Evolutionary conservation across 1,284 basidiomycete species (phyloP), one percentile per base, ranked within the genome.

Genomic region (Tilletiopsis washingtonensis): DNA sequence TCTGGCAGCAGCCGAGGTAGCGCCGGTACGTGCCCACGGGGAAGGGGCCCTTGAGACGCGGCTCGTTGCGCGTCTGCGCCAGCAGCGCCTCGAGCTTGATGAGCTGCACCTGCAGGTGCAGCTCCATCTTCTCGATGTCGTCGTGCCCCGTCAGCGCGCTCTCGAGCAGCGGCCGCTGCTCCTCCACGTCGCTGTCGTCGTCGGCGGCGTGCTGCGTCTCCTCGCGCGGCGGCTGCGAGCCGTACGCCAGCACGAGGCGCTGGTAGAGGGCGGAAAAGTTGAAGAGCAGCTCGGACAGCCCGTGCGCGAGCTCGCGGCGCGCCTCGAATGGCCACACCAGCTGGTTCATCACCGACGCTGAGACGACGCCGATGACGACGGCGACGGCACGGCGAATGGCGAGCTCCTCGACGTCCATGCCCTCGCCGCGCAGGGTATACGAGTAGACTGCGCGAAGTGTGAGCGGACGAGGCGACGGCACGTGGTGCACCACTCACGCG

Each of bases 321-420:
- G 91, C 91, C 69, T 94, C 91, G 19, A 87, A 82, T 1, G 93
- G 91, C 91, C 91, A 97, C 83, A 91, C 89, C 57, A 86, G 84
- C 42, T 88, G 79, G 5, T 88, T 91, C 12, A 96, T 82, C 24
- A 94, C 74, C 2, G 84, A 81, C 0, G 90, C 91, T 85, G 88
- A 97, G 1, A 91, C 72, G 0, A 93, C 88, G 14, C 91, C 91
- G 5, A 82, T 79, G 0, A 81, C 84, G n/a, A 98, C 91, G 20
- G 89, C 81, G 3, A 84, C 68, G 0, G 84, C 84, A 47, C 91
- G 84, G 63, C 84, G 81, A 40, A 81, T 77, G 0, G 88, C 91
- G 43, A 94, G 82, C 36, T 81, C 75, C 29, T 83, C 69, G 0
- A 89, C 84, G 2, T 84, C 81, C 3, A 85, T 65, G 52, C 88